Conservation (phyloP, 2,329 filamentous ascomycete species). For the Ascocoryne sarcoides region DNA sequence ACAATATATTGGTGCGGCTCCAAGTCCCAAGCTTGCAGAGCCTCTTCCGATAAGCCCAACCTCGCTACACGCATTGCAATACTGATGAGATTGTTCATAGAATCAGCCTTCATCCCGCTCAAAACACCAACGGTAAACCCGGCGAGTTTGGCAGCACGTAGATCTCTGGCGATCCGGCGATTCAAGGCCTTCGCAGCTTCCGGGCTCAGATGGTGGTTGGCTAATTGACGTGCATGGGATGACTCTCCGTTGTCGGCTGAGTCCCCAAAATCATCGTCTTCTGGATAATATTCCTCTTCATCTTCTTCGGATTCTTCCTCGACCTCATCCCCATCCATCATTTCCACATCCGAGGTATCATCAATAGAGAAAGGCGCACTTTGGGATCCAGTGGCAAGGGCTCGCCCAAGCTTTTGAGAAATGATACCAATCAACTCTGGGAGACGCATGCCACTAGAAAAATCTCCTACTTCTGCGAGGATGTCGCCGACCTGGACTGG, state of each 20-base stretch:
- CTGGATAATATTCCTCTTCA: conserved; percentile 14
- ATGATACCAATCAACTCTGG: conserved; percentile 19
- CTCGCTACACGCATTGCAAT: conserved; percentile 62
- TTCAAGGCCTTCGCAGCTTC: conserved; percentile 10
- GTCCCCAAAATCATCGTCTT: conserved; percentile 17
- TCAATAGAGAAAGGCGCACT: conserved; percentile 7
- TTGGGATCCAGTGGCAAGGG: conserved; percentile 15
- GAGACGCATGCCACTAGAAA: conserved; percentile 17
- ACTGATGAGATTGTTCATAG: conserved; percentile 44
- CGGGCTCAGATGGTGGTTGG: conserved; percentile 7
- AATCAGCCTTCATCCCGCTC: conserved; percentile 35
- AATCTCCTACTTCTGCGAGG: conserved; percentile 21
- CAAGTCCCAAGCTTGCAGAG: conserved; percentile 70
- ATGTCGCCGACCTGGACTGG: conserved; percentile 32
- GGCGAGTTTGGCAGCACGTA: conserved; percentile 49
- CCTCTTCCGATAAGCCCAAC: conserved; percentile 65
- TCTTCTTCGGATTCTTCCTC: conserved; percentile 16
- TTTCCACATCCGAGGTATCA: conserved; percentile 23
- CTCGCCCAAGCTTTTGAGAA: conserved; percentile 17
- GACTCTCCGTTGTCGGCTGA: conserved; percentile 21
- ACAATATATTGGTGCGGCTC: conserved; percentile 59
- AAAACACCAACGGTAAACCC: conserved; percentile 65
- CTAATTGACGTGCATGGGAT: background rate
- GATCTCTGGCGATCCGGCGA: conserved; percentile 47
- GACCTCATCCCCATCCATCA: conserved; percentile 10